Base-by-base conservation (phyloP, 2,329 filamentous ascomycete genomes). In the Fusarium sp. region DNA sequence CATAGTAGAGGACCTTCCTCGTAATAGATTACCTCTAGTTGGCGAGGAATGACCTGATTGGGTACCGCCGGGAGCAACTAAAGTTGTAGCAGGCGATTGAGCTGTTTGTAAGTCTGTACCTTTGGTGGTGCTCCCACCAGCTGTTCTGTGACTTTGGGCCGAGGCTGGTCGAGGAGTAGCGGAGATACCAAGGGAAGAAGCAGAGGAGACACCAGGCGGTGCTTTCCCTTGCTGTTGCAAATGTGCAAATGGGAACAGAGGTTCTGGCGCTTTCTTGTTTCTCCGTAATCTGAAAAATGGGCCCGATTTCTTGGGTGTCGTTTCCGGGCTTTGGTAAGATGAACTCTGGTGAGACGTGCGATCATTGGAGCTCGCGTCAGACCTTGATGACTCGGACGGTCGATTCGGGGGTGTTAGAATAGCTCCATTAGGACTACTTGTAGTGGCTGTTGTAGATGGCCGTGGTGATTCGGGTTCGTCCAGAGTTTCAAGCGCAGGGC, bases 1-100 rank as follows among this genome's bases (percentile, higher is more conserved):
- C 83, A 97, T 87, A 1, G 96, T 98, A 7, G 94, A 97, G 20
- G 96, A 97, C 70, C 96, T 88, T 55, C 91, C 92, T 72, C 94
- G 87, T 53, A 90, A 81, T 24, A 87, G 86, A 25, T 88, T 81
- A 53, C 85, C 82, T 60, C 90, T 88, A 4, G 87, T 88, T 16
- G 89, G 89, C 8, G 88, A 91, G 1, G 95, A 97, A 56, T 88
- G 90, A 22, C 88, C 89, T 4, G 85, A 87, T 58, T 86, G 83
- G 42, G 82, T 57, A 24, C 71, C 75, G 18, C 66, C 76, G n/a
- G 76, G 71, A 27, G 74, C 70, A 25, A 88, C 85, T n/a, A 88
- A 76, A 12, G 84, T 82, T 4, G 84, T 82, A 12, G 84, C 83
- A 9, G 85, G 83, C 7, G 85, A 85, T 18, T 81, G 71, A 20